Conservation (phyloP, 495 filamentous ascomycete genomes). For the Talaromyces stipitatus region DNA sequence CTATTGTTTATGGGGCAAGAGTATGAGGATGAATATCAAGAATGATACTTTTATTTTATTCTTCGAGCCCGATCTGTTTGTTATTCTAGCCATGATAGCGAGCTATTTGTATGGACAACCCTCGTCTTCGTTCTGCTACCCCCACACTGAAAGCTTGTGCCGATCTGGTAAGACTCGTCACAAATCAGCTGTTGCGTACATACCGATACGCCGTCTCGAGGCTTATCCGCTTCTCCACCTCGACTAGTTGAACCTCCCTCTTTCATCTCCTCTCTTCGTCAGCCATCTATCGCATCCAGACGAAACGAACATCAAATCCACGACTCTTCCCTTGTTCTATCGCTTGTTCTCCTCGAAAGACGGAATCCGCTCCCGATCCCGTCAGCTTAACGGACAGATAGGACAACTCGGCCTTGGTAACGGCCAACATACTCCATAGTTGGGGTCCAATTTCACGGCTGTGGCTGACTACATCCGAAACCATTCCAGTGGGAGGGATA, state of each 20-base stretch:
- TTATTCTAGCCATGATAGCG: no score
- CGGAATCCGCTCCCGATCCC: not conserved
- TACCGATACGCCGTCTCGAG: no score
- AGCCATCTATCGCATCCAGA: not conserved
- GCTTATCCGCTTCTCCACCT: no score
- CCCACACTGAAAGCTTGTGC: no score
- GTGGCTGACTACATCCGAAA: not conserved
- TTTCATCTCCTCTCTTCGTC: not conserved
- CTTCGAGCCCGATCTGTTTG: no score
- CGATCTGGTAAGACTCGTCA: no score
- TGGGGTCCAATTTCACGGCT: slow-evolving; percentile 2
- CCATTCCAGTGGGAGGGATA: not conserved
- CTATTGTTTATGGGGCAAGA: no score
- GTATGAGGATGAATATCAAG: no score
- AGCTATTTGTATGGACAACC: no score
- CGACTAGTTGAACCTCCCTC: not conserved
- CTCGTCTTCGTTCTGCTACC: no score
- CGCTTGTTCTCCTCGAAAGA: not conserved
- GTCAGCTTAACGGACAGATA: not conserved
- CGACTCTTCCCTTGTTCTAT: not conserved
- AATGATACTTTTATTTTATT: no score
- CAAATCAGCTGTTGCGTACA: no score
- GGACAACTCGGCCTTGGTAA: not conserved
- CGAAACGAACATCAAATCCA: not conserved
- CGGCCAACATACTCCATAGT: not conserved